A percentile compares a stretch with the other conserved stretches of the same genome.
phyloP scores from a whole-genome alignment of 768 basidiomycete genomes.

The Dacryopinax primogenitus region DNA sequence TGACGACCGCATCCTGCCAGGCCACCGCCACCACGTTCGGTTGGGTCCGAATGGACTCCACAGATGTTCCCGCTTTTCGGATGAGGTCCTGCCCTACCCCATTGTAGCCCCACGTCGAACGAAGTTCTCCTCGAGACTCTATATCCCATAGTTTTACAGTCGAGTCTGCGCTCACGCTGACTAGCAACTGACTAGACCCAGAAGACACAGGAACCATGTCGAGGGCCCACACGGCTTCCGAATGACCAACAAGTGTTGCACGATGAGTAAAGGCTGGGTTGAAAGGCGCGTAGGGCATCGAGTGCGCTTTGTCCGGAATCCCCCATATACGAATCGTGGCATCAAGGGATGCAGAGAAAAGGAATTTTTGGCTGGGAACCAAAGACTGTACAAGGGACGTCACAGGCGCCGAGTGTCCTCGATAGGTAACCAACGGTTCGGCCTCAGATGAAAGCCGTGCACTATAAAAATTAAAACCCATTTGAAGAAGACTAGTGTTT shows the following conservation, averaged over 20 bases:
- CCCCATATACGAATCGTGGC: slow-evolving; percentile 88
- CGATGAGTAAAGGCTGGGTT: slow-evolving; percentile 66
- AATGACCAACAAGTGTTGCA: slow-evolving; percentile 69
- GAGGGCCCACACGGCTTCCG: slow-evolving; percentile 94
- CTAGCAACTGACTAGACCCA: slow-evolving; percentile 37
- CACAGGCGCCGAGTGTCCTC: slow-evolving; percentile 84
- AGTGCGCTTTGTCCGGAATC: slow-evolving; percentile 59
- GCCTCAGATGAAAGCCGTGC: slow-evolving; percentile 67
- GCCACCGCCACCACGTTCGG: slow-evolving; percentile 81
- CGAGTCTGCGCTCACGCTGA: slow-evolving; percentile 86
- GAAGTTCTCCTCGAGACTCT: slow-evolving; percentile 48
- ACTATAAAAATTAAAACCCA: slow-evolving; percentile 28
- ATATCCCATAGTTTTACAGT: slow-evolving; percentile 90
- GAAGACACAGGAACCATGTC: slow-evolving; percentile 71
- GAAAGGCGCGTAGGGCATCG: slow-evolving; percentile 74
- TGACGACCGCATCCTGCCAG: slow-evolving; percentile 76
- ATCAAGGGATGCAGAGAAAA: slow-evolving; percentile 90
- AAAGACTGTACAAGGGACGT: slow-evolving; percentile 66
- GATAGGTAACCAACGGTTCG: slow-evolving; percentile 84
- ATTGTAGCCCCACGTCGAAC: slow-evolving; percentile 65
- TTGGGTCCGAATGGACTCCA: slow-evolving; percentile 73
- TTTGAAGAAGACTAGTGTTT: slow-evolving; percentile 15
- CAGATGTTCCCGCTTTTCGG: slow-evolving; percentile 57
- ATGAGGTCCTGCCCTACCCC: slow-evolving; percentile 46
- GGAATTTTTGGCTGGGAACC: slow-evolving; percentile 47